These are phyloP conservation scores for Talaromyces amestolkiae DNA, from an alignment of 2,329 filamentous ascomycete genomes.

Conservation along the genomic window DNA sequence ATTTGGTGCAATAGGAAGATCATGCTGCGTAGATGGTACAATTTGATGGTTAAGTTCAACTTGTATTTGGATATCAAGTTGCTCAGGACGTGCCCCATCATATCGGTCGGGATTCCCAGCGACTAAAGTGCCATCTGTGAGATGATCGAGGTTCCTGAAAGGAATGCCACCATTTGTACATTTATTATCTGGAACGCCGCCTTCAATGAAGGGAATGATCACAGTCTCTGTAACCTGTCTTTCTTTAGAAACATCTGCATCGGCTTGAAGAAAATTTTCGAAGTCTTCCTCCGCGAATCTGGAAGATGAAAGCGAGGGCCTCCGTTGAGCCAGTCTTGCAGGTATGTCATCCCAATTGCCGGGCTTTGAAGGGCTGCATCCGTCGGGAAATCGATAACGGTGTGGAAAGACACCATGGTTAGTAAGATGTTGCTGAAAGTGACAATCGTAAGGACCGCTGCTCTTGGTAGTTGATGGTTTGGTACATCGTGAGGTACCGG, in stretches of 20 bases:
- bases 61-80: background rate
- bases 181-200: slow-evolving; percentile 1
- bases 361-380: background rate
- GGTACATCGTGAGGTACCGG: background rate
- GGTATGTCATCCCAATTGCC: background rate
- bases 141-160: background rate
- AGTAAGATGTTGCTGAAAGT: slow-evolving; percentile 10
- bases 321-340: background rate
- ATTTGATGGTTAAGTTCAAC: background rate
- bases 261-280: background rate
- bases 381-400: background rate
- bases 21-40: background rate
- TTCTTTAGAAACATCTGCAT: background rate
- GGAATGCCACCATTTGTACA: background rate
- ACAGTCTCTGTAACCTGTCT: slow-evolving; percentile 1
- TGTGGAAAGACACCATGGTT: background rate
- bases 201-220: background rate
- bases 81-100: background rate
- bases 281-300: background rate
- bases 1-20: background rate
- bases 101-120: background rate
- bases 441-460: background rate
- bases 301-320: background rate
- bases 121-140: background rate
- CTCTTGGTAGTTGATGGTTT: slow-evolving; percentile 1